Conservation (phyloP, 2,329 filamentous ascomycete species). For the Epichloe uncinata region DNA sequence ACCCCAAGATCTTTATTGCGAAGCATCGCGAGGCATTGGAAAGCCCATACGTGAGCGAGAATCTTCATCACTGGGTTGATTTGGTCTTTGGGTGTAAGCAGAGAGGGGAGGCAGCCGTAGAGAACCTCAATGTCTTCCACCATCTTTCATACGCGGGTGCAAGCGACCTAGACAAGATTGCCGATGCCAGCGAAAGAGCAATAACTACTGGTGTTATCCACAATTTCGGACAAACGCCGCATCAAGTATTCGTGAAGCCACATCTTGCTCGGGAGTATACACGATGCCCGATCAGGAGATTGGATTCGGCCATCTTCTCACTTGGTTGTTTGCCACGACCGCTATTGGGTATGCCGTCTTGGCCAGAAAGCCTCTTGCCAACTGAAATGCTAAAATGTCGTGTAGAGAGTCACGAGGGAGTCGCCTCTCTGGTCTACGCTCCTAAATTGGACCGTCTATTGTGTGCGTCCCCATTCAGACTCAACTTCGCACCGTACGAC, state of each 20-base stretch:
- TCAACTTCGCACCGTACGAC: slow-evolving; percentile 86
- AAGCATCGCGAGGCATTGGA: slow-evolving; percentile 95
- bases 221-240: slow-evolving; percentile 95
- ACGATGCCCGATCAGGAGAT: slow-evolving; percentile 48
- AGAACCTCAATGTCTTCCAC: slow-evolving; percentile 90
- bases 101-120: slow-evolving; percentile 73
- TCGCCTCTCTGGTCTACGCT: slow-evolving; percentile 66
- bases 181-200: slow-evolving; percentile 72
- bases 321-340: slow-evolving; percentile 69
- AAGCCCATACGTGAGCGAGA: slow-evolving; percentile 79
- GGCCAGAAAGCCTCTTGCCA: not conserved
- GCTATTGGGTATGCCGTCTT: slow-evolving; percentile 42
- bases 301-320: slow-evolving; percentile 67
- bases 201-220: slow-evolving; percentile 94
- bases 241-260: slow-evolving; percentile 76
- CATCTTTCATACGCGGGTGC: slow-evolving; percentile 91
- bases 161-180: slow-evolving; percentile 81
- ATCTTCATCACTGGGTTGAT: slow-evolving; percentile 91
- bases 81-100: slow-evolving; percentile 91
- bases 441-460: slow-evolving; percentile 70
- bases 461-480: slow-evolving; percentile 68
- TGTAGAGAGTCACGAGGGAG: slow-evolving; percentile 57
- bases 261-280: slow-evolving; percentile 64
- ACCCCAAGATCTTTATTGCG: slow-evolving; percentile 87
- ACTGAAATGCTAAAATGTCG: not conserved